phyloP scores from a whole-genome alignment of 2,329 filamentous ascomycete genomes.

The Dactylellina sp. region DNA sequence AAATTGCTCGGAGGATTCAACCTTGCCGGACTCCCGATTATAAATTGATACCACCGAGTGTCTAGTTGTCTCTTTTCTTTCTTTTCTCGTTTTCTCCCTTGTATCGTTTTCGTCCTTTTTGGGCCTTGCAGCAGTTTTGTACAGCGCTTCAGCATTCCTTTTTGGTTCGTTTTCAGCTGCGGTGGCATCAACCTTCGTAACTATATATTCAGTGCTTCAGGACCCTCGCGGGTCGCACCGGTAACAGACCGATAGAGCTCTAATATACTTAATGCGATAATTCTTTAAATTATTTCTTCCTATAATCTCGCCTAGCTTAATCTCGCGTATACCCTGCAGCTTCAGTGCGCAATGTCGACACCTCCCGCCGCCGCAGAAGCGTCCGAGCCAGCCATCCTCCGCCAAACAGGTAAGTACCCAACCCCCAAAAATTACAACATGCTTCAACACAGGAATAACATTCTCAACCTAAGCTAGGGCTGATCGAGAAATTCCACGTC shows the following conservation, averaged over 20 bases:
- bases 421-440: constrained; percentile 26
- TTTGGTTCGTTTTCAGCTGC: not conserved
- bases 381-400: constrained; percentile 27
- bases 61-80: constrained; percentile 5
- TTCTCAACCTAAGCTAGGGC: constrained; percentile 25
- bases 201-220: too few relatives aligned
- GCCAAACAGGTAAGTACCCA: constrained; percentile 38
- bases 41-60: constrained; percentile 33
- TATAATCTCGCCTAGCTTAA: constrained; percentile 4
- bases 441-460: constrained; percentile 29
- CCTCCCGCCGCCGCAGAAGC: constrained; percentile 27
- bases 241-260: constrained; percentile 30
- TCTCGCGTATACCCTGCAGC: not conserved
- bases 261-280: constrained; percentile 29
- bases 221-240: not conserved
- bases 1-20: too few relatives aligned
- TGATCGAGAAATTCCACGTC: constrained; percentile 55
- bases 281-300: constrained; percentile 1
- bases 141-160: constrained; percentile 37
- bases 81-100: constrained; percentile 14
- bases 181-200: not conserved
- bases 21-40: not conserved
- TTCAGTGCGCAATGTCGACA: not conserved
- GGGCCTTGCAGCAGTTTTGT: constrained; percentile 13
- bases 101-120: too few relatives aligned